A percentile compares a stretch with the other conserved stretches of the same genome.
phyloP scores from a whole-genome alignment of 1,139 yeast species.

The Debaryomyces coudertii region DNA sequence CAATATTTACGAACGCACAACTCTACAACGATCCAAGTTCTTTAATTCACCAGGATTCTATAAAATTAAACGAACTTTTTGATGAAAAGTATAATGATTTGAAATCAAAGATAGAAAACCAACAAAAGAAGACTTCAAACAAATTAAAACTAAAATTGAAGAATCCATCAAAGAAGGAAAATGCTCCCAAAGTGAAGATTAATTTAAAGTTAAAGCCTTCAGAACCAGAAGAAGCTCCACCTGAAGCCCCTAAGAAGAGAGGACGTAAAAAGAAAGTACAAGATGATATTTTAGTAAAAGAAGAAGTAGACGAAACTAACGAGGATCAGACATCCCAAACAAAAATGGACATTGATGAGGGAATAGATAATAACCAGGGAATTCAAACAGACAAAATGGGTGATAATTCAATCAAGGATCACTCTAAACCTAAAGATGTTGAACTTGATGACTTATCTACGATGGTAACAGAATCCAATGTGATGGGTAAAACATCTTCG shows the following conservation, averaged over 20 bases:
- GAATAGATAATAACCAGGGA: slow-evolving; percentile 16
- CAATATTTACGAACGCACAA: slow-evolving; percentile 61
- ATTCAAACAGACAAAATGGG: slow-evolving; percentile 10
- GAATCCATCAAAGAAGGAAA: slow-evolving; percentile 17
- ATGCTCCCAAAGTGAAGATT: slow-evolving; percentile 28
- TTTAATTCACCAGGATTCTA: slow-evolving; percentile 59
- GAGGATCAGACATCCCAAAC: background rate
- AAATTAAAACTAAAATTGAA: slow-evolving; percentile 34
- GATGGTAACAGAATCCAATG: slow-evolving; percentile 19
- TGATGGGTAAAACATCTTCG: slow-evolving; percentile 36
- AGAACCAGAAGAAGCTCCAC: slow-evolving; percentile 17
- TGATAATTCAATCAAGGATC: slow-evolving; percentile 18
- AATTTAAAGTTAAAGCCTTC: slow-evolving; percentile 22
- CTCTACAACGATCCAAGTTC: slow-evolving; percentile 60
- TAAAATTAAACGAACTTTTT: slow-evolving; percentile 42
- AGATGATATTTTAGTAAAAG: slow-evolving; percentile 16
- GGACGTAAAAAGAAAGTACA: slow-evolving; percentile 23
- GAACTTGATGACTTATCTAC: slow-evolving; percentile 2
- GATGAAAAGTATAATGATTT: slow-evolving; percentile 33
- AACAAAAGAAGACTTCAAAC: slow-evolving; percentile 18
- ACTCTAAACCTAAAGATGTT: slow-evolving; percentile 17
- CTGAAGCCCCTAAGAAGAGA: slow-evolving; percentile 23
- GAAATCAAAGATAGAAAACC: slow-evolving; percentile 20
- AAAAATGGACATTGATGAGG: slow-evolving; percentile 10
- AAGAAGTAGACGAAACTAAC: slow-evolving; percentile 17